Evolutionary conservation across 1,139 yeast genomes (phyloP).

Genomic region (Blastobotrys malaysiensis): DNA sequence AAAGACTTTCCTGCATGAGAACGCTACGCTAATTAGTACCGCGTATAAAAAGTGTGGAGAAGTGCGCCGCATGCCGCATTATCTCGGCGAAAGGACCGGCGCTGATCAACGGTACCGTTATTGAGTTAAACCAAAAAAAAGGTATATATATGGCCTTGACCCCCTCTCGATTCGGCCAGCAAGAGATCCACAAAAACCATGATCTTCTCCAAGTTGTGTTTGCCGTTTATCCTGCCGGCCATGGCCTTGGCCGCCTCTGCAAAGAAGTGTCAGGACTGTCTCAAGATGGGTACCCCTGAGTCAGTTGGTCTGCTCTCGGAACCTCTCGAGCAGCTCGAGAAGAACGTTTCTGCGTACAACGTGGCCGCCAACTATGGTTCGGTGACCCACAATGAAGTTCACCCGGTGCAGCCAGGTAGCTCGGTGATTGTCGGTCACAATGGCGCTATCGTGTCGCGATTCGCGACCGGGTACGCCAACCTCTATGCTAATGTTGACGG

Average conservation of each 20-base stretch:
- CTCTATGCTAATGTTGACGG: constrained; percentile 12
- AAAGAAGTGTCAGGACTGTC: neutral
- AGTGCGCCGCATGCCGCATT: neutral
- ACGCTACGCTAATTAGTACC: no score
- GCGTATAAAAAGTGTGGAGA: neutral
- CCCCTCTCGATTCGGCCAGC: neutral
- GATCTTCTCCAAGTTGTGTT: neutral
- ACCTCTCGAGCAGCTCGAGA: constrained; percentile 11
- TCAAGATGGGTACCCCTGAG: constrained; percentile 12
- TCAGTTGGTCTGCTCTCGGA: constrained; percentile 12
- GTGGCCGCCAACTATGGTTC: constrained; percentile 3
- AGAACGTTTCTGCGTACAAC: constrained; percentile 10
- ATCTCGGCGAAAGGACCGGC: neutral
- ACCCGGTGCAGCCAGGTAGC: constrained; percentile 14
- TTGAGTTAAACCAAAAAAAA: neutral
- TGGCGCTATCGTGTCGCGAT: constrained; percentile 9
- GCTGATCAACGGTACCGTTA: neutral
- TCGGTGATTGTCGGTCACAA: constrained; percentile 14
- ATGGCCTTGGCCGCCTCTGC: neutral
- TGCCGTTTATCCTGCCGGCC: neutral
- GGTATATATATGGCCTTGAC: neutral
- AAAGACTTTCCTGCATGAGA: neutral
- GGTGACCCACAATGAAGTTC: constrained; percentile 3
- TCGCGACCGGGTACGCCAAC: constrained; percentile 14
- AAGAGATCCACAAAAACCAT: neutral